Base-by-base conservation (phyloP, 331 rosid genomes). In the Malus hybrid region DNA sequence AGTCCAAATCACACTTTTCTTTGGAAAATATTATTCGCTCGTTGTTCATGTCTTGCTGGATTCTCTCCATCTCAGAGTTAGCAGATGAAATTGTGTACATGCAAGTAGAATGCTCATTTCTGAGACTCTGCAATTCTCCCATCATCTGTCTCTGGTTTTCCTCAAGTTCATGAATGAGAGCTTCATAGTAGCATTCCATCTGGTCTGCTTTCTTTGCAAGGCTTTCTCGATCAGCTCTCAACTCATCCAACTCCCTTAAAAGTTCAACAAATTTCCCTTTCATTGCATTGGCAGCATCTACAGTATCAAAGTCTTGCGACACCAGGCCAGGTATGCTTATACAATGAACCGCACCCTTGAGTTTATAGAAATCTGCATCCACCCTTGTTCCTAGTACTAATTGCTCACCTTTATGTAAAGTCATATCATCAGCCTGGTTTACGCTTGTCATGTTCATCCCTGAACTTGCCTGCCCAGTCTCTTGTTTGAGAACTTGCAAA, bases 101-200 rank as follows among this genome's bases (percentile, higher is more conserved):
- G 84, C 98, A 90, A 22, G 97, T 85, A 67, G 99, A 85, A 82
- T 95, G 99, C 82, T 90, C 99, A 74, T 83, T 92, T 79, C 96
- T 82, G 70, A 95, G 91, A 86, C 74, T 92, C 87, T 95, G 98
- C 89, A 95, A 83, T 87, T 95, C 98, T 62, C 85, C 98, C 89
- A 95, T 87, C 94, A 95, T 84, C 88, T 86, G 96, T 79, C 98
- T 87, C 79, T 95, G 99, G 79, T 79, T 95, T 89, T 90, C 98
- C 88, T 95, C 99, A 77, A 95, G 97, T 81, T 95, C 99, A 79
- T 90, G 97, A 78, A 95, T 87, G 70, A 95, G 97, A 84, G 98
- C 97, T 89, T 95, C 99, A 56, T 95, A 95, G 82, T 95, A 95
- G 89, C 98, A 92, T 84, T 95, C 99, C 99, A 95, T 95, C 93